Base-by-base conservation (phyloP, 805 yeast genomes). In the Middelhovenomyces tepae region DNA sequence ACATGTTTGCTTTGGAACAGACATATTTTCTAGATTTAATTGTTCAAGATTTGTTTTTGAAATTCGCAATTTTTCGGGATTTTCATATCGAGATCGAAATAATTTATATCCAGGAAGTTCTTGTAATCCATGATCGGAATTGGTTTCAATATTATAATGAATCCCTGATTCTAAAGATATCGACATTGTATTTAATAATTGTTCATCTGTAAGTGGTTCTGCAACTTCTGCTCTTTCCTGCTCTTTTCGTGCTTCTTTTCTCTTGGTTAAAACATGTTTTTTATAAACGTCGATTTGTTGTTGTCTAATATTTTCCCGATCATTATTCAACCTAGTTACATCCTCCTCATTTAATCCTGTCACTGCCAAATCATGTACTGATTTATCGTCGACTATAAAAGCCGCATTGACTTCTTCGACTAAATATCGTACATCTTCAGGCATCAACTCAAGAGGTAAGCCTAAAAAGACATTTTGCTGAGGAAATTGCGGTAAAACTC, bases 391-490 rank as follows among this genome's bases (percentile, higher is more conserved):
- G 1, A 69, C 64, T 3, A 78, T 47, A 3, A 60, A 45, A 1
- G 54, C 59, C 0, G 68, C 75, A 13, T 53, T 47, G 0, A 60
- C 59, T 4, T 58, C 47, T 4, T 60, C 57, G 6, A 78, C 62
- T 18, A 86, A 59, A 73, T 82, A 82, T 7, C 73, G 40, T 0
- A 77, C 73, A 47, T 89, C 97, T 54, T 83, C 93, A 0, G 72
- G 55, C 57, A 74, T 66, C 27, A 89, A 59, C 47, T 75, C 73
- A 32, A 91, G 55, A 0, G 98, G 98, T 2, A 87, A 57, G 0
- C 95, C 93, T 25, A 84, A 60, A 47, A 87, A 80, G n/a, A 77
- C 64, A 48, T 85, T 86, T 50, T 89, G 98, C 53, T 91, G 98
- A 2, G 96, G 91, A n/a, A 87, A 85, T 29, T 75, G 67, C 0